phyloP scores from a whole-genome alignment of 2,329 filamentous ascomycete species.

The Colletotrichum coccodes region DNA sequence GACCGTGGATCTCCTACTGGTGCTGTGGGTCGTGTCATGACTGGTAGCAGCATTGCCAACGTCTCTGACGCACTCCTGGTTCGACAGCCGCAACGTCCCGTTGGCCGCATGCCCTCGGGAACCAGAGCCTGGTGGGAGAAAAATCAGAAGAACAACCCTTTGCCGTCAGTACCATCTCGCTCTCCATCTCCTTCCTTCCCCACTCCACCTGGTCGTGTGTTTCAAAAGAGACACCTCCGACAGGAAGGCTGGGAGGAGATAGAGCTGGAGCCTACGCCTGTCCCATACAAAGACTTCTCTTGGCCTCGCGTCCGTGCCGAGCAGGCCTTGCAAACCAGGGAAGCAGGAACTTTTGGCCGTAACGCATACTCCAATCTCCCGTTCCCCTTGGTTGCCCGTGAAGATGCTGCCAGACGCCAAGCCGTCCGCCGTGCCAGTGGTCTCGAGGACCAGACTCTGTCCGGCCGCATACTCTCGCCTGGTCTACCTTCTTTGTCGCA shows the following conservation, averaged over 20 bases:
- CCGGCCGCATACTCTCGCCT: slow-evolving; percentile 13
- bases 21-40: slow-evolving; percentile 25
- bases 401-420: slow-evolving; percentile 28
- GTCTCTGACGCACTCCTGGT: slow-evolving; percentile 26
- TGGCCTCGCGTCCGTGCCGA: neutral
- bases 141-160: neutral
- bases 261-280: slow-evolving; percentile 5
- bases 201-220: neutral
- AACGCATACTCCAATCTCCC: slow-evolving; percentile 9
- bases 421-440: slow-evolving; percentile 31
- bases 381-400: slow-evolving; percentile 19
- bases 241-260: slow-evolving; percentile 17
- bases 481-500: slow-evolving; percentile 3
- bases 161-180: neutral
- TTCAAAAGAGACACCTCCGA: neutral
- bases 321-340: neutral
- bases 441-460: slow-evolving; percentile 33
- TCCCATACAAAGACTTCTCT: neutral
- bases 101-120: neutral
- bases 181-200: slow-evolving; percentile 11
- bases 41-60: slow-evolving; percentile 35
- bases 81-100: neutral
- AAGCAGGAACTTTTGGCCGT: neutral
- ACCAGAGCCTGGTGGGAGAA: slow-evolving; percentile 20
- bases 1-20: slow-evolving; percentile 11